phyloP scores from a whole-genome alignment of 2,329 filamentous ascomycete genomes.

The Fusarium chaquense region DNA sequence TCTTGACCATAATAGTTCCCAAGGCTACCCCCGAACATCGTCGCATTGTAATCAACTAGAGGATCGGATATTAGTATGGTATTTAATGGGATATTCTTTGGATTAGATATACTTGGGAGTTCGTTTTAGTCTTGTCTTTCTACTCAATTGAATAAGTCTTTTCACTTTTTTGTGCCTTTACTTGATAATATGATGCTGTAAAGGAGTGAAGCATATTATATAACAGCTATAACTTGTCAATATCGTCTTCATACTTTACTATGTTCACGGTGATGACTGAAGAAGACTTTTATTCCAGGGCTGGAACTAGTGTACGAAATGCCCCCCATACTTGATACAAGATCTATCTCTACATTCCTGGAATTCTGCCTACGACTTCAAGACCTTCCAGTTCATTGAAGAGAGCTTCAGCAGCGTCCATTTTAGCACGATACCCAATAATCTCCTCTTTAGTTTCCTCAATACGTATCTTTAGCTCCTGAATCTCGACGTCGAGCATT shows the following conservation, averaged over 20 bases:
- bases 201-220: background rate
- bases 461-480: background rate
- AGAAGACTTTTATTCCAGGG: background rate
- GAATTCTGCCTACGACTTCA: background rate
- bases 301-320: background rate
- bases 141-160: background rate
- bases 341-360: background rate
- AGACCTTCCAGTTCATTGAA: background rate
- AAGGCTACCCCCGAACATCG: background rate
- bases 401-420: background rate
- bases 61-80: rapidly evolving
- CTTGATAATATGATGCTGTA: background rate
- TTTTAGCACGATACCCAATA: background rate
- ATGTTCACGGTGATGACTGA: background rate
- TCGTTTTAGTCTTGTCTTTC: background rate
- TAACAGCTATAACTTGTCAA: too few species aligned
- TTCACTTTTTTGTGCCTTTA: background rate
- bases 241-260: background rate
- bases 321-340: too few species aligned
- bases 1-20: background rate
- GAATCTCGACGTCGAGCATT: background rate
- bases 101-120: background rate
- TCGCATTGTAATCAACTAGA: background rate
- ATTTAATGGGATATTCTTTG: background rate
- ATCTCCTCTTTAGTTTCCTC: background rate